A percentile compares a stretch with the other conserved stretches of the same genome.
Conservation (phyloP, 2,329 filamentous ascomycete genomes). For the Aspergillus sp. region DNA sequence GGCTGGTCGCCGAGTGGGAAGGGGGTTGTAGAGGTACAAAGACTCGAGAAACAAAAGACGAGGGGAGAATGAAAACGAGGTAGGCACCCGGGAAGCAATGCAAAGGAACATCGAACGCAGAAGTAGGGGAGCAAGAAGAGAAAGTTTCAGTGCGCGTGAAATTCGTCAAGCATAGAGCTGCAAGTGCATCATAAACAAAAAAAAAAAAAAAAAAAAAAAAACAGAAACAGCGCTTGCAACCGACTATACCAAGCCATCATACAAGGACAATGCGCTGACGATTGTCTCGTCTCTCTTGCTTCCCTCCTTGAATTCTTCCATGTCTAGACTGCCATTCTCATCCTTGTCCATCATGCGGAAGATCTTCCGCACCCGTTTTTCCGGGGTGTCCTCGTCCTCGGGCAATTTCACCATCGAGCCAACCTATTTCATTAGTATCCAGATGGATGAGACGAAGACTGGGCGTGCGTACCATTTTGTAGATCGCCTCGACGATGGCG, state of each 20-base stretch:
- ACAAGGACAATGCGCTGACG: constrained; percentile 91
- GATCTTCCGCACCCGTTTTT: constrained; percentile 97
- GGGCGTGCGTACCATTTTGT: constrained; percentile 80
- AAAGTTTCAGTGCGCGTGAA: too few relatives aligned
- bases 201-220: too few relatives aligned
- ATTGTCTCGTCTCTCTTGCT: constrained; percentile 99
- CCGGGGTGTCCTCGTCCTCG: constrained; percentile 96
- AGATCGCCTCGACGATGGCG: constrained; percentile 97
- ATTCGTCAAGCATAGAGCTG: too few relatives aligned
- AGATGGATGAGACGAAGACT: background rate
- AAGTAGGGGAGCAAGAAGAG: too few relatives aligned
- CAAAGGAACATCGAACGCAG: too few relatives aligned
- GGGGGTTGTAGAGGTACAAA: too few relatives aligned
- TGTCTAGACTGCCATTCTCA: constrained; percentile 94
- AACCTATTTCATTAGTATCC: constrained; percentile 59
- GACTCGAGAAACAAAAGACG: too few relatives aligned
- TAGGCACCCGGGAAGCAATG: too few relatives aligned
- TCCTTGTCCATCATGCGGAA: constrained; percentile 99
- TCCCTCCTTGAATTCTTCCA: constrained; percentile 98
- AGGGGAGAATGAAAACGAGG: too few relatives aligned
- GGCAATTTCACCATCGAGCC: constrained; percentile 99
- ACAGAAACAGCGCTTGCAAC: too few relatives aligned
- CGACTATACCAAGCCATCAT: constrained; percentile 83
- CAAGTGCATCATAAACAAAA: too few relatives aligned
- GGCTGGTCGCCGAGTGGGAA: too few relatives aligned